Percentiles rank a stretch among this genome's conserved stretches.
Conservation (phyloP, 1,284 basidiomycete genomes). For the Pholiota adiposa region DNA sequence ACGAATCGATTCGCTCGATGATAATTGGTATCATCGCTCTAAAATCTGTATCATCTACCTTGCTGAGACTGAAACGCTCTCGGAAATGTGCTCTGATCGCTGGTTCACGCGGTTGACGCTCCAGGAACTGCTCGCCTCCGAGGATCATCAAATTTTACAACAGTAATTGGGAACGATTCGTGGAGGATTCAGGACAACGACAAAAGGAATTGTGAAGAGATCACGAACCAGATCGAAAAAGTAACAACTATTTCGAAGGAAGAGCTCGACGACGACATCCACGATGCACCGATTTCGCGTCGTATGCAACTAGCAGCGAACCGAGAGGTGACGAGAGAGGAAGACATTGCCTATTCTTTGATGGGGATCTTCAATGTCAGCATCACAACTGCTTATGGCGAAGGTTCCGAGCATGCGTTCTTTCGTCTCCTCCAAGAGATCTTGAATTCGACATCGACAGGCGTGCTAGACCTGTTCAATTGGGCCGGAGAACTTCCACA, state of each 20-base stretch:
- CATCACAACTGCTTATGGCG: not conserved
- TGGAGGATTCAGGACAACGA: constrained; percentile 5
- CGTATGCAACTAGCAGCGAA: not conserved
- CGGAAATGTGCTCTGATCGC: constrained; percentile 2
- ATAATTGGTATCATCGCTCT: constrained; percentile 14
- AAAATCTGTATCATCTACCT: constrained; percentile 12
- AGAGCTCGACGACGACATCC: not conserved
- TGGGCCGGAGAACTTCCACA: not conserved
- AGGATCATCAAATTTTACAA: constrained; percentile 8
- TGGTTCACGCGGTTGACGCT: constrained; percentile 18
- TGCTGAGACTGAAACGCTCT: constrained; percentile 4
- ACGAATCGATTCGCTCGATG: constrained; percentile 18
- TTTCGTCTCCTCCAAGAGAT: not conserved
- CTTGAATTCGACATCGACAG: not conserved
- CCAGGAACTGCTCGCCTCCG: constrained; percentile 11
- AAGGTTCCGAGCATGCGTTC: not conserved
- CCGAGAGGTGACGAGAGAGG: not conserved
- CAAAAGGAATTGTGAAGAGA: not conserved
- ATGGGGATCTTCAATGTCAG: not conserved
- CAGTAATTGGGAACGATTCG: not conserved
- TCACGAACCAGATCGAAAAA: not conserved
- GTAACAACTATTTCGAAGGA: not conserved
- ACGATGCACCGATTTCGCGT: not conserved
- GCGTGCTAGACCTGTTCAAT: not conserved
- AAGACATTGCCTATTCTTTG: not conserved